Evolutionary conservation across 345 rosid genomes (phyloP).

Genomic region (Salix arbutifolia): DNA sequence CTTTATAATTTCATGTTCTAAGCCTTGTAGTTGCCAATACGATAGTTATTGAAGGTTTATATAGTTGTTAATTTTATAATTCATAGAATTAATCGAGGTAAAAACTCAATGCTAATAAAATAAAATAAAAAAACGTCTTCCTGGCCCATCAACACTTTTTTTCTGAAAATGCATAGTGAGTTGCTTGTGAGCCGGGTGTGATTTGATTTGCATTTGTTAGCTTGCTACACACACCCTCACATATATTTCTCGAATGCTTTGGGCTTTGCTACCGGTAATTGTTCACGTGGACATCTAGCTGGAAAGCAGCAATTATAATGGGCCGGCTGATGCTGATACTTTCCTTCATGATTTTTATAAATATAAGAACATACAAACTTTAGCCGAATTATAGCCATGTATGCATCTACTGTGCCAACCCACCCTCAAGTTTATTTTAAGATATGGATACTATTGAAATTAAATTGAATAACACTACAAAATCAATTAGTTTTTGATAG

Average conservation of each 20-base stretch:
- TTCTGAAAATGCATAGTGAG: not conserved
- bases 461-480: too few species aligned
- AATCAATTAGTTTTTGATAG: too few species aligned
- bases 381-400: not conserved
- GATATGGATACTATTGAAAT: too few species aligned
- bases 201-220: not conserved
- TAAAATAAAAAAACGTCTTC: too few species aligned
- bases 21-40: too few species aligned
- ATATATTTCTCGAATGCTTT: not conserved
- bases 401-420: too few species aligned
- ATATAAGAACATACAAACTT: not conserved
- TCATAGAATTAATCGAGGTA: accelerated
- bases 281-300: not conserved
- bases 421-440: too few species aligned
- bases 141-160: too few species aligned
- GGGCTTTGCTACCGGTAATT: not conserved
- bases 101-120: too few species aligned
- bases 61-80: too few species aligned
- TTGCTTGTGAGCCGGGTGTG: not conserved
- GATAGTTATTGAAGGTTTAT: accelerated
- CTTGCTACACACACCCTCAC: not conserved
- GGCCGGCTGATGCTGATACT: not conserved
- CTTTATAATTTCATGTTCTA: accelerated
- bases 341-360: not conserved
- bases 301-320: not conserved